phyloP scores from a whole-genome alignment of 2,329 filamentous ascomycete species.

The Phyllosticta citriasiana region DNA sequence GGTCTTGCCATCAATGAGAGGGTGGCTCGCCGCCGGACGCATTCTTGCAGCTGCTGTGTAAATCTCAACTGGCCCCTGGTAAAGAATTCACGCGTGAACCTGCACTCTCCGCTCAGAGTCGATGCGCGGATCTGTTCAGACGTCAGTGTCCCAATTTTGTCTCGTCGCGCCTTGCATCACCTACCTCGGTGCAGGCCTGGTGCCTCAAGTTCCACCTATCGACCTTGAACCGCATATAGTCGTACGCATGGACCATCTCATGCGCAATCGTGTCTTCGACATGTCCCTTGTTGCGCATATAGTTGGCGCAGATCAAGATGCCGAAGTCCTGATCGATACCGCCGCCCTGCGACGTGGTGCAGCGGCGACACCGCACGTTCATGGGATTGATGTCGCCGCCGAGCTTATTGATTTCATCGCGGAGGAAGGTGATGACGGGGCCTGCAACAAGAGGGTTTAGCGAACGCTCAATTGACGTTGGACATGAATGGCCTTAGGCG shows the following conservation, averaged over 20 bases:
- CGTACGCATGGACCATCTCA: conserved; percentile 97
- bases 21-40: conserved; percentile 72
- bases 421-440: conserved; percentile 78
- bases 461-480: not conserved
- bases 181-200: conserved; percentile 85
- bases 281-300: conserved; percentile 68
- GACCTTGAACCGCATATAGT: conserved; percentile 84
- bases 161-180: conserved; percentile 13
- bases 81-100: conserved; percentile 80
- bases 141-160: not conserved
- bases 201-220: conserved; percentile 76
- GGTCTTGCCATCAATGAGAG: conserved; percentile 70
- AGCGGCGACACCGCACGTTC: conserved; percentile 78
- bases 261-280: conserved; percentile 91
- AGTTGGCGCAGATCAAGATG: conserved; percentile 87
- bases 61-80: conserved; percentile 77
- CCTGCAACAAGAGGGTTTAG: conserved; percentile 19
- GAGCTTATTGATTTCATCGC: conserved; percentile 67
- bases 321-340: conserved; percentile 82
- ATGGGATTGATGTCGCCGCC: conserved; percentile 62
- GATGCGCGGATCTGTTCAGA: conserved; percentile 69
- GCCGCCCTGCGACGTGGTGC: conserved; percentile 61
- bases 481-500: not conserved
- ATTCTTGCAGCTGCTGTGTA: conserved; percentile 88
- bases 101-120: conserved; percentile 86